phyloP scores from a whole-genome alignment of 2,329 filamentous ascomycete genomes.

The Aspergillus sergii region DNA sequence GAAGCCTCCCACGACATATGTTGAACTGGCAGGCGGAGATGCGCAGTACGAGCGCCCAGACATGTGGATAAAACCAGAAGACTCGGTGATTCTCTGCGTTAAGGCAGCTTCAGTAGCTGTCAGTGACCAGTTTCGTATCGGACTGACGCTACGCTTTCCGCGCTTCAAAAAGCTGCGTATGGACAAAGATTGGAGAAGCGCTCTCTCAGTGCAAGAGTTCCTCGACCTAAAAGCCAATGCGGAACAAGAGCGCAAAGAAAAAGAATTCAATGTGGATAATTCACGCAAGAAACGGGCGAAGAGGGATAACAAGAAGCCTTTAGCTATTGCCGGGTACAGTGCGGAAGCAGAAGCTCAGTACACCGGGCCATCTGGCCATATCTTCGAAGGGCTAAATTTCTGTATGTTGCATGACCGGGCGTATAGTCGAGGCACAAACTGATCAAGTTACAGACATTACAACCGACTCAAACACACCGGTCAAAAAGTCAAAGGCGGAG shows the following conservation, averaged over 20 bases:
- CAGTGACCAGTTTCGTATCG: constrained; percentile 77
- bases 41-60: constrained; percentile 79
- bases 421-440: not conserved
- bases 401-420: constrained; percentile 47
- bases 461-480: constrained; percentile 70
- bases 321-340: constrained; percentile 74
- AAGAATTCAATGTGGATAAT: constrained; percentile 72
- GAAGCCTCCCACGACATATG: constrained; percentile 73
- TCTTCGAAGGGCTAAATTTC: constrained; percentile 79
- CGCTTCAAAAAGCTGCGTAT: constrained; percentile 78
- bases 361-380: constrained; percentile 58
- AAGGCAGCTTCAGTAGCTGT: constrained; percentile 79
- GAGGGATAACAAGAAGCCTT: constrained; percentile 63
- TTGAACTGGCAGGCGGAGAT: constrained; percentile 80
- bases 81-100: constrained; percentile 84
- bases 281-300: constrained; percentile 65
- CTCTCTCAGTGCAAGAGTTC: constrained; percentile 78
- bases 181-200: constrained; percentile 84
- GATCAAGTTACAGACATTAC: constrained; percentile 59
- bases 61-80: constrained; percentile 86
- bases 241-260: constrained; percentile 71
- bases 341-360: constrained; percentile 54
- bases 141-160: constrained; percentile 83
- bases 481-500: constrained; percentile 75
- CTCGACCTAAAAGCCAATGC: constrained; percentile 67